These are phyloP conservation scores for Paramecium biaurelia DNA, from an alignment of 73 alveolate species.

Conservation along the genomic window DNA sequence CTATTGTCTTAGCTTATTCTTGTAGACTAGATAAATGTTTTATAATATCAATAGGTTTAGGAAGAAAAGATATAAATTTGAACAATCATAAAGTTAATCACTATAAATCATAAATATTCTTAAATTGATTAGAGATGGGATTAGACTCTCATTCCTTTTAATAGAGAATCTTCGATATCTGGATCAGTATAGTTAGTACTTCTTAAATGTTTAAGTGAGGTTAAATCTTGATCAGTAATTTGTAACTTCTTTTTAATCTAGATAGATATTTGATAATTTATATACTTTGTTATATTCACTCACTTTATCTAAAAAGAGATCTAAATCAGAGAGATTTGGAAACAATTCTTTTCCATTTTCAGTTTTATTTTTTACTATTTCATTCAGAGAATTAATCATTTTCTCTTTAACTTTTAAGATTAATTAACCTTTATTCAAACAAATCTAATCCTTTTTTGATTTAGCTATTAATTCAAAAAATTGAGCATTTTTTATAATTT, in stretches of 20 bases:
- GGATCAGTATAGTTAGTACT: not conserved
- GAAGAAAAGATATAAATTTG: not conserved
- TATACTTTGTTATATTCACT: not conserved
- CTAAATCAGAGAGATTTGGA: slow-evolving; percentile 1
- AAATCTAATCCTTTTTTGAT: not conserved
- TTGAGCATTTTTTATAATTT: not conserved
- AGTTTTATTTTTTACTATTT: not conserved
- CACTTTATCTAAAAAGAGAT: not conserved
- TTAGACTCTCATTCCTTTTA: slow-evolving; percentile 4
- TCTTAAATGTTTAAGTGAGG: not conserved
- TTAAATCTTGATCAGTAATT: not conserved
- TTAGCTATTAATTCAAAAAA: slow-evolving; percentile 27
- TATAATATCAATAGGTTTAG: not conserved
- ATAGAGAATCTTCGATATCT: slow-evolving; percentile 7
- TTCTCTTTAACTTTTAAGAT: slow-evolving; percentile 4
- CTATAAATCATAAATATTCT: slow-evolving; percentile 31
- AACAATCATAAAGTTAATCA: not conserved
- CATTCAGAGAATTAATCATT: not conserved
- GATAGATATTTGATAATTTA: not conserved
- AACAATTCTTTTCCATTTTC: slow-evolving; percentile 19
- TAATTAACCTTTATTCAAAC: not conserved
- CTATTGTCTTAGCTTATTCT: not conserved
- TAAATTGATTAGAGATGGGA: slow-evolving; percentile 10
- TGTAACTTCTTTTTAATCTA: not conserved
- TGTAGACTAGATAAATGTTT: not conserved